Percentiles rank a stretch among this genome's conserved stretches.
Evolutionary conservation across 768 basidiomycete species (phyloP).

Genomic region (Terana coerulea): DNA sequence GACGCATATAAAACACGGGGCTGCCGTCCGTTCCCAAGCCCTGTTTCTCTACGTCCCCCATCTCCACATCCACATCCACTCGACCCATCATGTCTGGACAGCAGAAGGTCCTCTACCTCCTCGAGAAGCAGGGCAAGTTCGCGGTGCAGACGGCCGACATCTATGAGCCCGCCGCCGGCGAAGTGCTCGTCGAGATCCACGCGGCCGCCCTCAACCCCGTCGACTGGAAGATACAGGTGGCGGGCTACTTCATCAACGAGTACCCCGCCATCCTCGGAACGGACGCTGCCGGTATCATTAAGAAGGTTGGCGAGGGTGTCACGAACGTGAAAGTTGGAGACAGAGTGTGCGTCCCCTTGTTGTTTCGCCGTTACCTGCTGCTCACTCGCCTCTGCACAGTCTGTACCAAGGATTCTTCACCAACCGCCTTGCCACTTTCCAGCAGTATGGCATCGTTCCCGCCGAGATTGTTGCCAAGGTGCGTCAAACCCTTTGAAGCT

Average conservation of each 20-base stretch:
- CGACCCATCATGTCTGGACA: no score
- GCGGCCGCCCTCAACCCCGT: constrained; percentile 30
- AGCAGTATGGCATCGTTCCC: constrained; percentile 24
- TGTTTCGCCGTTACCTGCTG: background rate
- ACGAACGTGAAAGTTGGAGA: constrained; percentile 34
- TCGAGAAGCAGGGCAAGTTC: background rate
- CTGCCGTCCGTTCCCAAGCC: no score
- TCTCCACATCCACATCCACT: no score
- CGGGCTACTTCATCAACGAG: constrained; percentile 28
- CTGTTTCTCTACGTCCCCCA: no score
- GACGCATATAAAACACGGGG: no score
- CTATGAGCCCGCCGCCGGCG: constrained; percentile 19
- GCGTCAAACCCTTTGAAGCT: background rate
- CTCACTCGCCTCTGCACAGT: constrained; percentile 1
- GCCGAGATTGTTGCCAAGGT: constrained; percentile 27
- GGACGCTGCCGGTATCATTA: constrained; percentile 38
- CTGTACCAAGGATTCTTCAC: constrained; percentile 19
- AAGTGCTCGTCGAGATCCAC: constrained; percentile 26
- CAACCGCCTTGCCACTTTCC: constrained; percentile 19
- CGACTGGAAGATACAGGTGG: constrained; percentile 32
- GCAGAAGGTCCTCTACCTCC: constrained; percentile 6
- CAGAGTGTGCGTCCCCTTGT: constrained; percentile 29
- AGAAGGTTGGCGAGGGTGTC: constrained; percentile 36
- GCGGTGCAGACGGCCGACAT: constrained; percentile 2
- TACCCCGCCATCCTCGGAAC: constrained; percentile 37